Evolutionary conservation across 73 alveolate species (phyloP).

Genomic region (Tetrahymena thermophila): DNA sequence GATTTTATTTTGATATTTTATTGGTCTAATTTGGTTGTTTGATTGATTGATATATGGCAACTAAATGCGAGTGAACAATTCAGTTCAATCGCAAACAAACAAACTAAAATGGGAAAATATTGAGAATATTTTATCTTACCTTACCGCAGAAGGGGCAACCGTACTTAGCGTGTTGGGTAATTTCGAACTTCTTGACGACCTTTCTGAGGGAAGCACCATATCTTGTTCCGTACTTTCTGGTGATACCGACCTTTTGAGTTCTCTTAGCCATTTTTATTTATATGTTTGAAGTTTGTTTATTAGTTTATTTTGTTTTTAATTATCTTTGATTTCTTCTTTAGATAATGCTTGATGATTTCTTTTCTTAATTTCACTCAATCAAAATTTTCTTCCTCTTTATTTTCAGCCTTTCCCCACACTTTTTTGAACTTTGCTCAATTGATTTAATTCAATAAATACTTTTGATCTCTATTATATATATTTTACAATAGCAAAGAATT

Average conservation of each 20-base stretch:
- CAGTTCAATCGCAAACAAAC: background rate
- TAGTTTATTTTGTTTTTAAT: background rate
- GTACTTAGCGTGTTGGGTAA: constrained; percentile 76
- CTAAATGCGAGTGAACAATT: background rate
- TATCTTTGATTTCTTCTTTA: background rate
- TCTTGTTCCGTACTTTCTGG: constrained; percentile 95
- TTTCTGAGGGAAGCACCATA: constrained; percentile 90
- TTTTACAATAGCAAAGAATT: background rate
- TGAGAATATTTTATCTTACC: constrained; percentile 38
- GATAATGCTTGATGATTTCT: background rate
- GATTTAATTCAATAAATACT: background rate
- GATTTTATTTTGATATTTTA: background rate
- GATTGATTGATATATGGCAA: background rate
- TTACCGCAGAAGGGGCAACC: constrained; percentile 90
- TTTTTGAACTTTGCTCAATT: background rate
- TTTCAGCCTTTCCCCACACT: constrained; percentile 5
- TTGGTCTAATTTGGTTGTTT: background rate
- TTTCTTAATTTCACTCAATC: background rate
- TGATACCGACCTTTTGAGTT: constrained; percentile 94
- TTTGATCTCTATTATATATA: background rate
- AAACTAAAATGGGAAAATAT: background rate
- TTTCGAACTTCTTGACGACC: constrained; percentile 90
- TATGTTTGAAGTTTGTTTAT: constrained; percentile 2
- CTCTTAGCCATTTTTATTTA: constrained; percentile 80
- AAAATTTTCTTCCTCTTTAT: background rate